These are phyloP conservation scores for Metarhizium album DNA, from an alignment of 2,329 filamentous ascomycete genomes.

Conservation along the genomic window DNA sequence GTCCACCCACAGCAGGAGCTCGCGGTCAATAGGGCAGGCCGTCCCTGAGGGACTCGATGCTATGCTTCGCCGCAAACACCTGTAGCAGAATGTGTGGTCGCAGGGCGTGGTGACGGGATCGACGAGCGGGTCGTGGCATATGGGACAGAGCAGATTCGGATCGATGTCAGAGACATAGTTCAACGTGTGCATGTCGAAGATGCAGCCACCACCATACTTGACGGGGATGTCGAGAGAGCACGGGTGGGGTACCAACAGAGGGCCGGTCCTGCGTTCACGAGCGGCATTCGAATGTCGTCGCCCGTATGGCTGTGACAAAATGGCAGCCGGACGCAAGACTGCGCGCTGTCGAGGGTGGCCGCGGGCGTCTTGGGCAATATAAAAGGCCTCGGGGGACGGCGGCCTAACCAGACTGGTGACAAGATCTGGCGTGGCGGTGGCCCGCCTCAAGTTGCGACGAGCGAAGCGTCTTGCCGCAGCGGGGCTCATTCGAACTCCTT, in stretches of 20 bases:
- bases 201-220: slow-evolving; percentile 24
- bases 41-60: slow-evolving; percentile 28
- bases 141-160: slow-evolving; percentile 39
- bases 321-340: slow-evolving; percentile 5
- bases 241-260: slow-evolving; percentile 23
- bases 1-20: slow-evolving; percentile 26
- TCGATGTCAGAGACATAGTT: slow-evolving; percentile 33
- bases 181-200: slow-evolving; percentile 36
- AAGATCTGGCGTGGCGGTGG: slow-evolving; percentile 27
- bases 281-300: slow-evolving; percentile 13
- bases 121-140: slow-evolving; percentile 51
- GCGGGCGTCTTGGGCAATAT: slow-evolving; percentile 17
- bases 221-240: slow-evolving; percentile 29
- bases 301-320: slow-evolving; percentile 8
- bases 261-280: slow-evolving; percentile 22
- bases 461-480: slow-evolving; percentile 25
- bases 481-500: slow-evolving; percentile 22
- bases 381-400: slow-evolving; percentile 25
- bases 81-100: slow-evolving; percentile 54
- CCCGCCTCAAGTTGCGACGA: slow-evolving; percentile 23
- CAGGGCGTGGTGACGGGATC: slow-evolving; percentile 51
- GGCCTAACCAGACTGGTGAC: slow-evolving; percentile 29
- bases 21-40: slow-evolving; percentile 49
- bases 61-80: slow-evolving; percentile 38
- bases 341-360: slow-evolving; percentile 13